Evolutionary conservation across 2,329 filamentous ascomycete species (phyloP).

Genomic region (Fusarium sublunatum): DNA sequence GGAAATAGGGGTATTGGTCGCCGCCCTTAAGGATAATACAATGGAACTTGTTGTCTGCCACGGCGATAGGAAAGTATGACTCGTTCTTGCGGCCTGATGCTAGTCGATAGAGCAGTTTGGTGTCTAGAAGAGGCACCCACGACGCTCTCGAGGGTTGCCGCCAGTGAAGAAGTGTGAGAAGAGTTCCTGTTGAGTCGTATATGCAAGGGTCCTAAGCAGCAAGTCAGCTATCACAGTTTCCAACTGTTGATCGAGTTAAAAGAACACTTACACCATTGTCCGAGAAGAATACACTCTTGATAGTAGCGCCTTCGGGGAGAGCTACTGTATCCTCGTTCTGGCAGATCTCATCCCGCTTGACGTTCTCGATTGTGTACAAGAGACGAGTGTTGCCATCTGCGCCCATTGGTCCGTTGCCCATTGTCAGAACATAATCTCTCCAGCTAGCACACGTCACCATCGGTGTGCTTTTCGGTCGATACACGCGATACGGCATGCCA

Average conservation of each 20-base stretch:
- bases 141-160: conserved; percentile 83
- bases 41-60: conserved; percentile 91
- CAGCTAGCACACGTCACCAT: conserved; percentile 94
- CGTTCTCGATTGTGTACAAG: conserved; percentile 92
- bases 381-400: conserved; percentile 82
- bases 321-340: conserved; percentile 95
- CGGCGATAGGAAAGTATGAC: conserved; percentile 93
- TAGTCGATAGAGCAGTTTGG: conserved; percentile 82
- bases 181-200: conserved; percentile 90
- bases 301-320: conserved; percentile 75
- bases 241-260: neutral
- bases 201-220: conserved; percentile 83
- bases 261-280: conserved; percentile 77
- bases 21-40: conserved; percentile 99
- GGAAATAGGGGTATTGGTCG: conserved; percentile 93
- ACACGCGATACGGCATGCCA: conserved; percentile 88
- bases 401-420: conserved; percentile 90
- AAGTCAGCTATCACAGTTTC: conserved; percentile 7
- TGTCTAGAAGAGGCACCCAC: conserved; percentile 95
- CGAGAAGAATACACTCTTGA: conserved; percentile 91
- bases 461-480: conserved; percentile 89
- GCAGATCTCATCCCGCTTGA: conserved; percentile 92
- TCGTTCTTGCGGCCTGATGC: conserved; percentile 88
- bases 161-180: conserved; percentile 92
- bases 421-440: conserved; percentile 94